Base-by-base conservation (phyloP, 345 rosid genomes). In the Cardamine occulta region DNA sequence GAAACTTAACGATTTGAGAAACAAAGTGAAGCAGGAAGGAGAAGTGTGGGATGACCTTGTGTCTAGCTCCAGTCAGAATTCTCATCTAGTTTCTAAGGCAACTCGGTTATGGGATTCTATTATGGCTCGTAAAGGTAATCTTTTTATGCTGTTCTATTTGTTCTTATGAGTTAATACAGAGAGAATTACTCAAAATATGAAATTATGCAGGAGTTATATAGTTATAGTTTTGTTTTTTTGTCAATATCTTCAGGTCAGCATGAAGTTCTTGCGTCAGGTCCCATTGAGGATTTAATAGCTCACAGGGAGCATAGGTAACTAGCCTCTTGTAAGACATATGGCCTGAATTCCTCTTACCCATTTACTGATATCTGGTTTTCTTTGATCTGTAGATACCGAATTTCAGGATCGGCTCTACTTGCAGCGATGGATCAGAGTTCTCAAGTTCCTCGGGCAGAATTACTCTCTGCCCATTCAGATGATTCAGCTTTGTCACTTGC, bases 341-440 rank as follows among this genome's bases (percentile, higher is more conserved):
- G 12, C 37, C 31, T 62, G 48, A 37, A 29, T 54, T 58, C 31
- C 45, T 68, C 74, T 57, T 71, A 32, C 52, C 28, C 42, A 23
- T 31, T 42, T 65, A 48, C 73, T 85, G 49, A 75, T 19, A n/a
- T 44, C 35, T 78, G 32, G 29, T 72, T 59, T 77, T 70, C 51
- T 77, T 79, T 78, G 19, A 42, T 72, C 10, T 61, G 26, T 82
- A 95, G 99, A 85, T 95, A 95, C 74, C 99, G 99, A 78, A 95
- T 95, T 63, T 95, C 96, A 73, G 99, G 99, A 34, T 95, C 98
- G 5, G 80, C 98, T 48, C 82, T 95, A 80, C 97, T 90, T 48
- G 88, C 98, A 7, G 98, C 99, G 42, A 95, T 95, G 97, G 99
- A 93, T 84, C 94, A 86, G 85, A 95, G 98, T 82, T 87, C 97